Base-by-base conservation (phyloP, 352 stramenopile species). In the Phytopythium montanum region DNA sequence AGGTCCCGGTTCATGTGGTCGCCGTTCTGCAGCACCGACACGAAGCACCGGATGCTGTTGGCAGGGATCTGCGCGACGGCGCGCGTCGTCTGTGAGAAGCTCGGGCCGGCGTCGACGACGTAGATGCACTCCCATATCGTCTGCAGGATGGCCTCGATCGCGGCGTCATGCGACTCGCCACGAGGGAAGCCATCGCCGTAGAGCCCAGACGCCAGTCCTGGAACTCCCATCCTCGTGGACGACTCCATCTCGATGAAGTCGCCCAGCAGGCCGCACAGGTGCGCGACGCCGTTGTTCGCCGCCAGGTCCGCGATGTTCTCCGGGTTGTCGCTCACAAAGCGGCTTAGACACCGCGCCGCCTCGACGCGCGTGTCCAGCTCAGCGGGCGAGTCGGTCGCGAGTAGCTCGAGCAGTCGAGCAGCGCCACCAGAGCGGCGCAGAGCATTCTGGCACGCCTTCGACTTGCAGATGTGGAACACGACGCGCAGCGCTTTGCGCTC, bases 71-170 rank as follows among this genome's bases (percentile, higher is more conserved):
- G 76, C 26, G 77, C 61, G 8, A 85, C 67, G 12, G 69, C 70
- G 13, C 76, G 78, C 21, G 49, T 14, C 67, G 44, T 56, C 69
- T 61, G 31, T 12, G 63, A 68, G 56, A 63, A 34, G 45, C 23
- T 21, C 69, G 44, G 50, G 8, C 72, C 68, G 53, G 55, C 61
- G 56, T 90, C 79, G 1, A 74, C 60, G 18, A 89, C 68, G 31
- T 90, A 75, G 25, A 94, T 76, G 39, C 80, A 92, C 49, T 92
- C 81, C 45, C 75, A 91, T 14, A 94, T 78, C 1, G 81, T 92
- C 55, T 71, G 87, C 48, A 94, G 54, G 44, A 91, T 87, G 6
- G 81, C 78, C 59, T 92, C 84, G 26, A 94, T 75, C 23, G 74
- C 82, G 0, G 86, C 75, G 45, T 91, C 77, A 31, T 84, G 70